Percentiles rank a stretch among this genome's conserved stretches.
Evolutionary conservation across 2,329 filamentous ascomycete genomes (phyloP).

Genomic region (Xylariaceae sp.): DNA sequence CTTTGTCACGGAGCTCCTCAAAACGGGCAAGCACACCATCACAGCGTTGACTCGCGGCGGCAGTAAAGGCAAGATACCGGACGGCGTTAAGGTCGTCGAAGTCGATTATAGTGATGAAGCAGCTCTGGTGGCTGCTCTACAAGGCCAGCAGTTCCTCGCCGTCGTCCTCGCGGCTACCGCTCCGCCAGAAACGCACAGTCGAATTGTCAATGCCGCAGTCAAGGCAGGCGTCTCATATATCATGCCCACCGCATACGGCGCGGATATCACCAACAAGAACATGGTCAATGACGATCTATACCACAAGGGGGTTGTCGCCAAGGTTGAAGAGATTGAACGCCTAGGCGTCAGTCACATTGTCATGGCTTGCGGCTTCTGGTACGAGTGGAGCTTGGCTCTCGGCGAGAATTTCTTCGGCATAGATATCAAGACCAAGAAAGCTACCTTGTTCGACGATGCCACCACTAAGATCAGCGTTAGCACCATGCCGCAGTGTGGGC

Average conservation of each 20-base stretch:
- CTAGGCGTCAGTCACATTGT: conserved; percentile 45
- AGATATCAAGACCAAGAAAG: conserved; percentile 48
- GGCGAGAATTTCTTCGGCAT: conserved; percentile 52
- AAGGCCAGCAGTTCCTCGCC: conserved; percentile 61
- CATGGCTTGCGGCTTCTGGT: conserved; percentile 57
- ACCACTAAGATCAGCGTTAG: conserved; percentile 58
- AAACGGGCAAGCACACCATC: conserved; percentile 55
- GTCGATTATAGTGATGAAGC: conserved; percentile 50
- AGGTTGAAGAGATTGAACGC: conserved; percentile 3
- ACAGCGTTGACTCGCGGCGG: conserved; percentile 55
- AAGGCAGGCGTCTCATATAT: conserved; percentile 61
- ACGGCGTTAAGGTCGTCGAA: conserved; percentile 46
- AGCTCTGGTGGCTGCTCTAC: conserved; percentile 55
- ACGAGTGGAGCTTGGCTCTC: conserved; percentile 56
- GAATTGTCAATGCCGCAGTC: conserved; percentile 60
- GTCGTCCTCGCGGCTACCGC: conserved; percentile 56
- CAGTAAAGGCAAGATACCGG: conserved; percentile 51
- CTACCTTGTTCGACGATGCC: conserved; percentile 61
- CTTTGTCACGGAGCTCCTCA: conserved; percentile 49
- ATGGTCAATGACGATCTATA: conserved; percentile 40
- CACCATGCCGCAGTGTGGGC: conserved; percentile 64
- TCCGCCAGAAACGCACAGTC: conserved; percentile 52
- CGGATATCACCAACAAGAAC: conserved; percentile 46
- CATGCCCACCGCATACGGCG: conserved; percentile 58
- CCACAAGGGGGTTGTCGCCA: conserved; percentile 5